These are phyloP conservation scores for Dactylellina leptospora DNA, from an alignment of 2,329 filamentous ascomycete species.

Conservation along the genomic window DNA sequence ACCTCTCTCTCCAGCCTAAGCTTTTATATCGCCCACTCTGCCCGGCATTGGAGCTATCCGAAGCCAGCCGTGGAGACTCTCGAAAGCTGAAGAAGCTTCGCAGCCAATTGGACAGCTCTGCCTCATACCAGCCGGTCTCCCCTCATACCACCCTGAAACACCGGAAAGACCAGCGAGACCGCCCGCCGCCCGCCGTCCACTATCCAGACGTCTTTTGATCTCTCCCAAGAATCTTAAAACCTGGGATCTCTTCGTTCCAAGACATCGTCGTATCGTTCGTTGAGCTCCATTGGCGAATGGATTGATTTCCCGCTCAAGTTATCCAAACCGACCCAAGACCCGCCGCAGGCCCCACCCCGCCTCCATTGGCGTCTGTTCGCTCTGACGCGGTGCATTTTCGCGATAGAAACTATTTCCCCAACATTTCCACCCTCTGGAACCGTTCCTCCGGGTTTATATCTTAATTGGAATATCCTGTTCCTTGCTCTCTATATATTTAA, in stretches of 20 bases:
- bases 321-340: conserved; percentile 4
- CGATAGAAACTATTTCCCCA: too few relatives aligned
- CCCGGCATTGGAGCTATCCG: conserved; percentile 20
- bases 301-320: conserved; percentile 14
- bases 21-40: too few relatives aligned
- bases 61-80: neutral
- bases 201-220: neutral
- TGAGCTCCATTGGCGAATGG: conserved; percentile 24
- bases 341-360: conserved; percentile 17
- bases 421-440: too few relatives aligned
- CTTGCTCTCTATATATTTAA: conserved; percentile 8
- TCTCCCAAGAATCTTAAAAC: too few relatives aligned
- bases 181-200: neutral
- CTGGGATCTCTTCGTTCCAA: conserved; percentile 3
- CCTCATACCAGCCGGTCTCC: neutral
- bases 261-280: neutral
- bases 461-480: neutral
- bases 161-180: neutral
- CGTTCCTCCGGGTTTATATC: too few relatives aligned
- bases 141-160: conserved; percentile 6
- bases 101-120: conserved; percentile 10
- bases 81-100: neutral
- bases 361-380: conserved; percentile 1
- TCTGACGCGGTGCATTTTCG: conserved; percentile 38
- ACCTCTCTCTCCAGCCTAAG: too few relatives aligned